Base-by-base conservation (phyloP, 1,284 basidiomycete species). In the Cryptococcus neoformans region DNA sequence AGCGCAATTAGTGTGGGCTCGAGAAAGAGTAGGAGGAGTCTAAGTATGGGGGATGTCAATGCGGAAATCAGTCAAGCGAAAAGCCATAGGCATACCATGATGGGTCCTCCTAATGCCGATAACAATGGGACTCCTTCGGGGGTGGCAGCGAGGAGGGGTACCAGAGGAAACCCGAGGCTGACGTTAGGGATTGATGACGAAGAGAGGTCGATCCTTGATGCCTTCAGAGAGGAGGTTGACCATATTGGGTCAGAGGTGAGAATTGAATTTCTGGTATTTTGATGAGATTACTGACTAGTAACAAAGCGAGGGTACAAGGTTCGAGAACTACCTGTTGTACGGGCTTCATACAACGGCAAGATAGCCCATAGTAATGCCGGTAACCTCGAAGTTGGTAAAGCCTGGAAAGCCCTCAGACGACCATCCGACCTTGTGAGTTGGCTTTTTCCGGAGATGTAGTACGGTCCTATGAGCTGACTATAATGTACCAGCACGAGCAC, bases 381-480 rank as follows among this genome's bases (percentile, higher is more conserved):
- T 14, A 92, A 94, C 73, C 80, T 92, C 34, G 87, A 92, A 66
- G 78, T 80, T 40, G 88, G 89, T 6, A 87, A 85, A 69, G 92
- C 93, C 1, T 98, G 95, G 94, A 84, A 86, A 68, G 82, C 87
- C 36, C 85, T 97, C 44, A 84, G 90, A 57, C 80, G 92, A 34
- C 92, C 93, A 4, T 94, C 91, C 7, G 92, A 98, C 71, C 93
- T 97, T 87, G 91, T 92, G 64, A 56, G 83, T 77, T 40, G 8
- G 28, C 28, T 28, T 28, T 28, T 28, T 28, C 28, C 28, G 28
- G 28, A 28, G 28, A 28, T 28, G 4, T 3, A 28, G 28, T 28
- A 4, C 28, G 28, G 28, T 28, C 4, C 28, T 28, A 4, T 28
- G 28, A 28, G 28, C 28, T 28, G 28, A 28, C 28, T 37, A 9